Evolutionary conservation across 192 early-diverging fungal species (phyloP), one percentile per base, ranked within the genome.

Genomic region (Hyaloraphidium curvatum): DNA sequence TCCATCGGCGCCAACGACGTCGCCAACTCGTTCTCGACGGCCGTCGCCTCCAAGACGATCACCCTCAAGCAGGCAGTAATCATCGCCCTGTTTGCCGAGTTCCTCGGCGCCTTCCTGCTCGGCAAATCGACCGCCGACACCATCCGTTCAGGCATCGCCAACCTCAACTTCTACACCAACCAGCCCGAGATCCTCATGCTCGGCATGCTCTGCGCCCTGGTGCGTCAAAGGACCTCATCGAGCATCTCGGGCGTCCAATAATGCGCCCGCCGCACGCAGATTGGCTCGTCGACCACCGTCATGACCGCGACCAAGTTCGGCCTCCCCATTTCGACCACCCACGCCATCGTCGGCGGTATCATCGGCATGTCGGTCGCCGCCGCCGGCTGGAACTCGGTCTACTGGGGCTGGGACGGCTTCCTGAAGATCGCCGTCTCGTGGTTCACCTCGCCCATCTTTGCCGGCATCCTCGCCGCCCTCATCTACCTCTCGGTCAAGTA

Each of bases 1-100:
- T 79, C 81, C 30, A 83, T 88, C 56, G 85, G 84, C 55, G 82
- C 86, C 29, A 89, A 89, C 61, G 86, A 89, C 67, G 84, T 90
- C 26, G 83, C 87, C 61, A 90, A 90, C 63, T 77, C 82, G 2
- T 90, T 90, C 56, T 80, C 86, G 25, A 84, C 82, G 28, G 86
- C 85, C 25, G 82, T 89, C 52, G 80, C 82, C 25, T 86, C 87
- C 2, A 77, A 80, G 14, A 82, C 87, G 13, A 59, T 90, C 19
- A 82, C 77, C 13, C 58, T 89, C 29, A 59, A 62, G 26, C 83
- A 87, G 58, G 87, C 84, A 7, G 71, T 71, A 54, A 60, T 72
- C 26, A 82, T 89, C 58, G 87, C 87, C 50, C 55, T 80, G 53
- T 89, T 90, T 57, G 82, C 84, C 25, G 87, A 89, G 63, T 82